phyloP scores from a whole-genome alignment of 2,329 filamentous ascomycete species.

The Stemphylium vesicarium region DNA sequence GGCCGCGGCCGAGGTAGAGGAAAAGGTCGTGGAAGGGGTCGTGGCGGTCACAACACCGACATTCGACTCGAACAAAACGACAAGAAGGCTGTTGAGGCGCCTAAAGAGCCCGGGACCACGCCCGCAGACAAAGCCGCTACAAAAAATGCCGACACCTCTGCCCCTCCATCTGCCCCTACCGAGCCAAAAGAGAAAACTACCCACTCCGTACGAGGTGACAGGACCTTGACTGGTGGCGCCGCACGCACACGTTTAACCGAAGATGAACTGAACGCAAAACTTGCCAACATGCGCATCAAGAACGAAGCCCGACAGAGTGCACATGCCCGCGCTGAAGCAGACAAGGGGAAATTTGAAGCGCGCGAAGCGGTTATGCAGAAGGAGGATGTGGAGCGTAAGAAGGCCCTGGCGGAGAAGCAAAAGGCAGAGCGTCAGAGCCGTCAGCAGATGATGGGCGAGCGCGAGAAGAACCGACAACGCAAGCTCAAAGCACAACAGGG shows the following conservation, averaged over 20 bases:
- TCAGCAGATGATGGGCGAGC: conserved; percentile 66
- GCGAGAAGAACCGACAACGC: conserved; percentile 65
- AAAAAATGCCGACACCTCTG: conserved; percentile 17
- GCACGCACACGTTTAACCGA: conserved; percentile 61
- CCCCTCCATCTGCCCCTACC: conserved; percentile 23
- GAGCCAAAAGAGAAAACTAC: conserved; percentile 32
- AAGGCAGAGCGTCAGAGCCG: conserved; percentile 60
- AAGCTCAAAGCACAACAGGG: conserved; percentile 65
- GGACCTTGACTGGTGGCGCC: conserved; percentile 42
- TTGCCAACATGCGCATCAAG: conserved; percentile 66
- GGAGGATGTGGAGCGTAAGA: conserved; percentile 53
- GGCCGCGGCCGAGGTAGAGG: conserved; percentile 36
- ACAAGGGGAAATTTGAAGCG: conserved; percentile 67
- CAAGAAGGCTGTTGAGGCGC: conserved; percentile 25
- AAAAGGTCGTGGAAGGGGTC: conserved; percentile 32
- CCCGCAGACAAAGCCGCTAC: conserved; percentile 17
- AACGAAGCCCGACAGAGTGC: conserved; percentile 66
- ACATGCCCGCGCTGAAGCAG: conserved; percentile 71
- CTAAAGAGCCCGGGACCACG: conserved; percentile 26
- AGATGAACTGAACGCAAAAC: conserved; percentile 65
- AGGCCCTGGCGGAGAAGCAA: conserved; percentile 38
- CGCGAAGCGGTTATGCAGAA: conserved; percentile 66
- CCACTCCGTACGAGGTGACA: conserved; percentile 43
- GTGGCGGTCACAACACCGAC: conserved; percentile 22
- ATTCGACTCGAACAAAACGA: conserved; percentile 20